Percentiles rank a stretch among this genome's conserved stretches.
Evolutionary conservation across 2,329 filamentous ascomycete genomes (phyloP).

Genomic region (Claviceps monticola): DNA sequence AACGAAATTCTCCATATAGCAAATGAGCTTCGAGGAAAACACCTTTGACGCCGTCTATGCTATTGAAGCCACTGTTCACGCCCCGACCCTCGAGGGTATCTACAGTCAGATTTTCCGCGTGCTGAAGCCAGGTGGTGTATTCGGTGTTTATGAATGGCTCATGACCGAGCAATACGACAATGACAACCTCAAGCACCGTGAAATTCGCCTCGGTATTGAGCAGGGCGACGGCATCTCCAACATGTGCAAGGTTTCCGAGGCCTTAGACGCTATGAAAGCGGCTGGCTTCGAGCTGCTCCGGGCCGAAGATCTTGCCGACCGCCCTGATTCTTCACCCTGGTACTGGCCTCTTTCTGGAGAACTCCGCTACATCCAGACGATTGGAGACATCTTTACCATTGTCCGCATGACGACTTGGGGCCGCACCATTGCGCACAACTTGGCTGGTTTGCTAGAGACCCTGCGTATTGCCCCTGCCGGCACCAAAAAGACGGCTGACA

Average conservation of each 20-base stretch:
- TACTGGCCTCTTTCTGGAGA: slow-evolving; percentile 87
- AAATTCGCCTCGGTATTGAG: slow-evolving; percentile 89
- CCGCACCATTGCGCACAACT: slow-evolving; percentile 58
- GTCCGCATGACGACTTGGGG: slow-evolving; percentile 81
- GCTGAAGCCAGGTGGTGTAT: slow-evolving; percentile 87
- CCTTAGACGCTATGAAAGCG: slow-evolving; percentile 65
- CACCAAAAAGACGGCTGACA: slow-evolving; percentile 91
- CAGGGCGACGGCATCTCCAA: slow-evolving; percentile 93
- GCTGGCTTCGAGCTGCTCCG: slow-evolving; percentile 76
- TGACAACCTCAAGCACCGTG: slow-evolving; percentile 69
- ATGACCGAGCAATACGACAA: slow-evolving; percentile 97
- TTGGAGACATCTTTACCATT: slow-evolving; percentile 71
- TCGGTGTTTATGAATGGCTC: slow-evolving; percentile 97
- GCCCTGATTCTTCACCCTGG: slow-evolving; percentile 69
- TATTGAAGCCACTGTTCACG: slow-evolving; percentile 94
- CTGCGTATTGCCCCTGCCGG: slow-evolving; percentile 64
- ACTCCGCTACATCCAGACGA: slow-evolving; percentile 66
- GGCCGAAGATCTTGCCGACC: slow-evolving; percentile 74
- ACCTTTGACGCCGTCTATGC: slow-evolving; percentile 91
- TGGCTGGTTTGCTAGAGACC: slow-evolving; percentile 64
- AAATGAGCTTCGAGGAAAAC: slow-evolving; percentile 91
- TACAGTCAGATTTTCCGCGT: slow-evolving; percentile 93
- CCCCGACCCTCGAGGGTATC: slow-evolving; percentile 77
- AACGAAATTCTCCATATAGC: not conserved
- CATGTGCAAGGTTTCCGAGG: slow-evolving; percentile 83